Conservation (phyloP, 352 stramenopile species). For the Phytophthora macrochlamydospora region DNA sequence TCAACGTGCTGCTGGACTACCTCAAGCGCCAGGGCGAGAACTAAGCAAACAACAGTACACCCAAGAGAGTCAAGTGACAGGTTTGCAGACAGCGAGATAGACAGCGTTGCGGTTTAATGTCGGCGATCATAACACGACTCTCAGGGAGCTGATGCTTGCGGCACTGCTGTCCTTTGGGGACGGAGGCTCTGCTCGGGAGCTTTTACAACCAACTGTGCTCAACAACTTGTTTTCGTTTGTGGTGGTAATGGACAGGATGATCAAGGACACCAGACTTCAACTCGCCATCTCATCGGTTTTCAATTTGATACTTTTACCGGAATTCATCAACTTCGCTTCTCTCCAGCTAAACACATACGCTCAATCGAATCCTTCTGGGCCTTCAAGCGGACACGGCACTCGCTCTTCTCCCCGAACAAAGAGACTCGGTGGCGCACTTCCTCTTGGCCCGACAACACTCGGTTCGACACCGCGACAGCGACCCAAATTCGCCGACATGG, state of each 20-base stretch:
- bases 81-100: background rate
- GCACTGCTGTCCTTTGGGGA: conserved; percentile 22
- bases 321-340: conserved; percentile 16
- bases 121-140: conserved; percentile 35
- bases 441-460: too few species aligned
- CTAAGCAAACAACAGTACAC: conserved; percentile 44
- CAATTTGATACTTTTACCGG: background rate
- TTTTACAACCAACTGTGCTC: conserved; percentile 31
- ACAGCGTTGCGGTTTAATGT: background rate
- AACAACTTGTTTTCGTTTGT: background rate
- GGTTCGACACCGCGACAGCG: too few species aligned
- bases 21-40: conserved; percentile 96
- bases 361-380: conserved; percentile 12
- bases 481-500: too few species aligned
- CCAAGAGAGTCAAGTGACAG: conserved; percentile 34
- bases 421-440: too few species aligned
- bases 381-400: conserved; percentile 5
- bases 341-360: conserved; percentile 22
- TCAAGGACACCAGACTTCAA: too few species aligned
- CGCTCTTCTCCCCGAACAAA: conserved; percentile 6
- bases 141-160: conserved; percentile 21
- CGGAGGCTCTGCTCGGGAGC: conserved; percentile 49
- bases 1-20: conserved; percentile 99
- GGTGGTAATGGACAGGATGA: background rate
- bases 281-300: background rate